These are phyloP conservation scores for Epichloe sylvatica DNA, from an alignment of 2,329 filamentous ascomycete genomes.

Conservation along the genomic window DNA sequence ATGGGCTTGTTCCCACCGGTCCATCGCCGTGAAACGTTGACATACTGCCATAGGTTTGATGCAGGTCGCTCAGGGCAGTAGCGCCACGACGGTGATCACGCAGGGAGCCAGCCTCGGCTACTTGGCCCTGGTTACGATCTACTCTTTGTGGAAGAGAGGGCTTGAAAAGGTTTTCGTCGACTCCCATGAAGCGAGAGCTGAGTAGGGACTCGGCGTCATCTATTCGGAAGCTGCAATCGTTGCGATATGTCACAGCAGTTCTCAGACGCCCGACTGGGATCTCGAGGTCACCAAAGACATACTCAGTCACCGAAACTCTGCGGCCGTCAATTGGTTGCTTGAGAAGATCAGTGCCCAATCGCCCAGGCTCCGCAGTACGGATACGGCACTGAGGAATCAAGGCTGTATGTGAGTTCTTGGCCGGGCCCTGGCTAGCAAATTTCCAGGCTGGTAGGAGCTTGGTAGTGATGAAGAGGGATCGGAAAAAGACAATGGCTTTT, in stretches of 20 bases:
- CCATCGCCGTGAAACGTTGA: constrained; percentile 81
- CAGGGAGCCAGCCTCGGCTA: constrained; percentile 57
- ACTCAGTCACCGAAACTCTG: constrained; percentile 46
- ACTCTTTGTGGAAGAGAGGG: constrained; percentile 54
- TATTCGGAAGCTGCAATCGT: constrained; percentile 78
- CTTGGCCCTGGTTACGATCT: constrained; percentile 21
- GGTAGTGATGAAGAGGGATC: constrained; percentile 76
- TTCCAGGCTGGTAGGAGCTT: constrained; percentile 78
- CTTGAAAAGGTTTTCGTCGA: constrained; percentile 76
- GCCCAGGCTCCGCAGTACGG: constrained; percentile 42
- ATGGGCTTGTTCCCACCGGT: constrained; percentile 66
- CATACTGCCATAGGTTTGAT: constrained; percentile 76
- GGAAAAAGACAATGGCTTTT: constrained; percentile 87
- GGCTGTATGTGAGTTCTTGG: constrained; percentile 52
- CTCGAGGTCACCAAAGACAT: constrained; percentile 70
- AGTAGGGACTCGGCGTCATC: constrained; percentile 83
- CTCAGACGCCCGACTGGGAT: constrained; percentile 76
- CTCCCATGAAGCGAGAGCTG: constrained; percentile 84
- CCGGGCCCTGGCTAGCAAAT: constrained; percentile 57
- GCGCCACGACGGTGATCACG: constrained; percentile 44
- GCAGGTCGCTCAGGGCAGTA: constrained; percentile 41
- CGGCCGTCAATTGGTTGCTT: constrained; percentile 24
- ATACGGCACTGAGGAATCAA: constrained; percentile 74
- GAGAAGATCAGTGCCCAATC: constrained; percentile 51
- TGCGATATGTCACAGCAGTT: constrained; percentile 70